Conservation (phyloP, 306 rosid genomes). For the Inga oerstediana region DNA sequence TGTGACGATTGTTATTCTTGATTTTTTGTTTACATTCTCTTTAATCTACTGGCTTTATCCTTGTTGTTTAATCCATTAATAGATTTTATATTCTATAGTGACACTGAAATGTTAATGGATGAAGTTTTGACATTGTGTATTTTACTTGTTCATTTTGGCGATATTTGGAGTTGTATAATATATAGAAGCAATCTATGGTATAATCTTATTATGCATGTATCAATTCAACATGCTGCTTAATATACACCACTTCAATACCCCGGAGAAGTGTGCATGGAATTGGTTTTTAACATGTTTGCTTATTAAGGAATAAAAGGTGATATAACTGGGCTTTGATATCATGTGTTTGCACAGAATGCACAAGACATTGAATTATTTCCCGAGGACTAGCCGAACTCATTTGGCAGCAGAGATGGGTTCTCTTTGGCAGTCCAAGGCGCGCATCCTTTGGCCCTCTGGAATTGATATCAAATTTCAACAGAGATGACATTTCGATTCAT, state of each 20-base stretch:
- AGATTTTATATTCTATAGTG: background rate
- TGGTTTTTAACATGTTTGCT: background rate
- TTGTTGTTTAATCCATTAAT: background rate
- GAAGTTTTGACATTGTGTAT: background rate
- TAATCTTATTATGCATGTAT: background rate
- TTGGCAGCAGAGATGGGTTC: slow-evolving; percentile 35
- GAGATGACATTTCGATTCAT: slow-evolving; percentile 34
- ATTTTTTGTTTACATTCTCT: background rate
- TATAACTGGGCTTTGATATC: slow-evolving; percentile 13
- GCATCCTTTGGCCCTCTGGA: slow-evolving; percentile 47
- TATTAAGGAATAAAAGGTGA: background rate
- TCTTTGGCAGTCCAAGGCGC: slow-evolving; percentile 29
- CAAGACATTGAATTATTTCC: slow-evolving; percentile 37
- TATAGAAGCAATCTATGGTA: background rate
- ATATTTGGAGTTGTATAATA: background rate
- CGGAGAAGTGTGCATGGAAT: slow-evolving; percentile 6
- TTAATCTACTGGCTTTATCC: background rate
- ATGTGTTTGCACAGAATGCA: slow-evolving; percentile 39
- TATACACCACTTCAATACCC: background rate
- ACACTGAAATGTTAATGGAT: background rate
- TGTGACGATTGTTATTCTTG: background rate
- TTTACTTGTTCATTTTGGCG: background rate
- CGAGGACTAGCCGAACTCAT: slow-evolving; percentile 46
- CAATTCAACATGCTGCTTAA: background rate
- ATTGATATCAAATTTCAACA: slow-evolving; percentile 39